A percentile compares a stretch with the other conserved stretches of the same genome.
phyloP scores from a whole-genome alignment of 495 filamentous ascomycete genomes.

The Sabuloglossum arenarium region DNA sequence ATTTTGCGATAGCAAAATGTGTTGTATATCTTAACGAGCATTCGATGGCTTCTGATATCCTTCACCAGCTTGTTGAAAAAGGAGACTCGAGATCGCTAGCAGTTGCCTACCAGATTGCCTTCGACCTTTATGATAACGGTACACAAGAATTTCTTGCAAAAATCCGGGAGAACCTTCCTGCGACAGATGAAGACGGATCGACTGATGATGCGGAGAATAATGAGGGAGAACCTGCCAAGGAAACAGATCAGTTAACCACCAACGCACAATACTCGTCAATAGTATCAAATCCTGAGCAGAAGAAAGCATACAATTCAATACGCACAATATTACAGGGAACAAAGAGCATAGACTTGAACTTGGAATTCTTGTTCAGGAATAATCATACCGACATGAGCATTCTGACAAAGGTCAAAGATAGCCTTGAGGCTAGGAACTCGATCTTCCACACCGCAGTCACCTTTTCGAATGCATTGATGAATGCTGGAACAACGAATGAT shows the following conservation, averaged over 20 bases:
- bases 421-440: slow-evolving; percentile 83
- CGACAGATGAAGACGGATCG: slow-evolving; percentile 14
- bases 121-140: slow-evolving; percentile 94
- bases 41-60: slow-evolving; percentile 71
- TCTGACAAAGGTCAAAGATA: slow-evolving; percentile 89
- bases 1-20: slow-evolving; percentile 95
- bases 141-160: slow-evolving; percentile 91
- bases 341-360: slow-evolving; percentile 76
- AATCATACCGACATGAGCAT: slow-evolving; percentile 77
- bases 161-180: slow-evolving; percentile 59
- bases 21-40: slow-evolving; percentile 92
- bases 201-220: slow-evolving; percentile 23
- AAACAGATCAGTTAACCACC: slow-evolving; percentile 30
- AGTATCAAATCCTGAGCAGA: slow-evolving; percentile 18
- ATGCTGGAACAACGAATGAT: slow-evolving; percentile 94
- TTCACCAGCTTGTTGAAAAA: slow-evolving; percentile 61
- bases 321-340: slow-evolving; percentile 73
- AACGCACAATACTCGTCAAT: slow-evolving; percentile 16
- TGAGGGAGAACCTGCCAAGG: slow-evolving; percentile 25
- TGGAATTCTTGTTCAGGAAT: slow-evolving; percentile 91
- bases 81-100: slow-evolving; percentile 57
- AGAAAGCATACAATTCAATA: slow-evolving; percentile 53
- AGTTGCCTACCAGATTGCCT: slow-evolving; percentile 90
- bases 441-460: slow-evolving; percentile 97
- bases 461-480: slow-evolving; percentile 97